Base-by-base conservation (phyloP, 345 rosid species). In the Euclidium syriacum region DNA sequence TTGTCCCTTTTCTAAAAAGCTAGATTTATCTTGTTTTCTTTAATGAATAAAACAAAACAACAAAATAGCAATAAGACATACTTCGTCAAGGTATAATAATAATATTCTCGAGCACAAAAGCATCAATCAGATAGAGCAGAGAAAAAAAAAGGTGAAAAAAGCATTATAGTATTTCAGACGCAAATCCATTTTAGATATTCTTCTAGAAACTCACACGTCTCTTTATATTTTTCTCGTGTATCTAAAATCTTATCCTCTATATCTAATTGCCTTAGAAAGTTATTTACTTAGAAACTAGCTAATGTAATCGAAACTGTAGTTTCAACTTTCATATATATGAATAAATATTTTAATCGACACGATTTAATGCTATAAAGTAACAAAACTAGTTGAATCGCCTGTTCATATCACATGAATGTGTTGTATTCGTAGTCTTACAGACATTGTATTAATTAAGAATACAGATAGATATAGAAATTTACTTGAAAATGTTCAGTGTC, bases 81-180 rank as follows among this genome's bases (percentile, higher is more conserved):
- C 43, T 48, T 67, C 43, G 6, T 18, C 20, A 48, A 58, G 41
- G 59, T 29, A 39, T 68, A 32, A 48, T 29, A 9, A 29, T 39
- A 40, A 40, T 50, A 30, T 58, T 40, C 55, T 40, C n/a, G 43
- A 39, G 35, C 39, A 50, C 52, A 67, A 38, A 29, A 48, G 39
- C 65, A 67, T 58, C 10, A 15, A 58, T 20, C 17, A 47, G 8
- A 16, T 26, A 47, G 51, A 11, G 49, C 56, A 56, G 43, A 12
- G 9, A 33, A 23, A 23, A 35, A 25, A 43, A 55, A 18, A 12
- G 2, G 51, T 20, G 12, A 25, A 12, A 30, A 53, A 67, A 47
- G 57, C 71, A 57, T 22, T 50, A 49, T 48, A 49, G 72, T 58
- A 58, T 67, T 58, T 50, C 44, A 67, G 26, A 67, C 72, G 65